Base-by-base conservation (phyloP, 2,329 filamentous ascomycete species). In the Sporothrix euskadiensis region DNA sequence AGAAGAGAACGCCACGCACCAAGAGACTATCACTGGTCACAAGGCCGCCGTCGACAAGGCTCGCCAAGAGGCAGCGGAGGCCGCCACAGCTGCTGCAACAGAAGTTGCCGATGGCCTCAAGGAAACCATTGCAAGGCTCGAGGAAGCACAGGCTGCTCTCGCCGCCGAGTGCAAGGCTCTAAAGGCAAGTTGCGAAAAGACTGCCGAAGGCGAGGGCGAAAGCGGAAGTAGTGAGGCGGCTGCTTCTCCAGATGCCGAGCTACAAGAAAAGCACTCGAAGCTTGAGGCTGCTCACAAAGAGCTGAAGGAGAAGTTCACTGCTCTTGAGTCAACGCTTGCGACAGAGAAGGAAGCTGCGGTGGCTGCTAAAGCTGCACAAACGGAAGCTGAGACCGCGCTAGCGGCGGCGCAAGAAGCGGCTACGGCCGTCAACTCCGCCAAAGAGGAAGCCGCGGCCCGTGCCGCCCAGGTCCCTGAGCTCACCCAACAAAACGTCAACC, bases 121-220 rank as follows among this genome's bases (percentile, higher is more conserved):
- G 47, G 65, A 22, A n/a, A 73, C 65, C 16, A 52, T 73, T 16
- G 9, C 44, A 4, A 69, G 69, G 59, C 70, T 74, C 6, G 71
- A 73, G n/a, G 71, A 22, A 1, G 68, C 66, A 4, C 65, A 71
- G 7, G 73, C 66, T 2, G 49, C 66, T 0, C 73, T 73, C 26
- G 16, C 39, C 0, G 12, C 63, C 9, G 74, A 75, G 22, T 69
- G 57, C 54, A 71, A 73, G 19, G 16, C 57, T 3, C 39, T 73
- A 3, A 68, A 73, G 41, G 63, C 65, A 0, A 30, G 22, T 0
- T 3, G 9, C 10, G 26, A 19, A 2, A 54, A 26, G 6, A 19
- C 41, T 44, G 30, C 4, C 30, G 41, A 30, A 26, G 41, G 49
- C 41, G 49, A 54, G 1, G 49, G 30, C 26, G 44, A 26, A 1